phyloP scores from a whole-genome alignment of 495 filamentous ascomycete species.

The Penicillium simplicissimum region DNA sequence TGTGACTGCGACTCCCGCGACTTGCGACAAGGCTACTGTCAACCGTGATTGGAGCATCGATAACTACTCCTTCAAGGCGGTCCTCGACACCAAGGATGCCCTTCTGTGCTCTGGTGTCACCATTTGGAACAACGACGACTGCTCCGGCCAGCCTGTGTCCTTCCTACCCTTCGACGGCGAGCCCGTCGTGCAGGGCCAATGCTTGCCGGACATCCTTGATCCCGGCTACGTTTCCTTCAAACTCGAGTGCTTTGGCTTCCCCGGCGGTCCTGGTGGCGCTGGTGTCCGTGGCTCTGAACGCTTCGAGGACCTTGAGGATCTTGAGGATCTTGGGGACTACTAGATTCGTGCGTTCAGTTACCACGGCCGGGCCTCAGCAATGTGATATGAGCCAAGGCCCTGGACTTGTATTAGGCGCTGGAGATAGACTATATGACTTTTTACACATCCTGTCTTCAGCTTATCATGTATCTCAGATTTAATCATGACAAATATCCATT shows the following conservation, averaged over 20 bases:
- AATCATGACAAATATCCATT: constrained; percentile 10
- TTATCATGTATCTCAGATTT: constrained; percentile 19
- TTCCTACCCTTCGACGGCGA: constrained; percentile 23
- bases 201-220: constrained; percentile 26
- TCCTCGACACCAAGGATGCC: constrained; percentile 28
- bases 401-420: not conserved
- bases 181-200: constrained; percentile 22
- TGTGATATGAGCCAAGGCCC: constrained; percentile 1
- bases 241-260: constrained; percentile 19
- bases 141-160: constrained; percentile 19
- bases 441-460: constrained; percentile 8
- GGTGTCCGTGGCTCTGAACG: not conserved
- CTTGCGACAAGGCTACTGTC: constrained; percentile 29
- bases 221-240: constrained; percentile 27
- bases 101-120: constrained; percentile 21
- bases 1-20: constrained; percentile 19
- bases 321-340: not conserved
- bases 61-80: constrained; percentile 26
- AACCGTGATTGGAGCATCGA: constrained; percentile 31
- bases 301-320: not conserved
- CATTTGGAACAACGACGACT: constrained; percentile 30
- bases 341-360: not conserved
- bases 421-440: not conserved
- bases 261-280: not conserved
- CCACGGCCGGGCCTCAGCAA: not conserved